Evolutionary conservation across 2,329 filamentous ascomycete genomes (phyloP).

Genomic region (Phaeosphaeria sp.): DNA sequence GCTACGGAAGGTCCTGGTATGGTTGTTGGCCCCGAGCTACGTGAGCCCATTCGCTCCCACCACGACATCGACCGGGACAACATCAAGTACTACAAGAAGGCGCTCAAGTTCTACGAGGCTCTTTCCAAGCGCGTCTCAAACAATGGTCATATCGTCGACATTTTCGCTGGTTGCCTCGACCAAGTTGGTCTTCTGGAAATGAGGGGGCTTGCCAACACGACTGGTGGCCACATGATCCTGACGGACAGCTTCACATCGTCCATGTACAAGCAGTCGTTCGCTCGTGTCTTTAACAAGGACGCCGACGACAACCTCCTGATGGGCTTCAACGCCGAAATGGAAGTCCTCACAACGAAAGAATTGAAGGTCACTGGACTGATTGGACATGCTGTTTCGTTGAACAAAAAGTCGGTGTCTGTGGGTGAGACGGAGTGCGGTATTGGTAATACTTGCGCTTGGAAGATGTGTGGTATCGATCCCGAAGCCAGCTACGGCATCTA

Average conservation of each 20-base stretch:
- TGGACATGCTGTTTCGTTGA: slow-evolving; percentile 92
- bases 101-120: slow-evolving; percentile 95
- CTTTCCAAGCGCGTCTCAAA: slow-evolving; percentile 93
- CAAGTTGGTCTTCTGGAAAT: slow-evolving; percentile 97
- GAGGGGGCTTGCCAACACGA: slow-evolving; percentile 96
- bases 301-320: slow-evolving; percentile 92
- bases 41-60: slow-evolving; percentile 96
- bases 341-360: slow-evolving; percentile 97
- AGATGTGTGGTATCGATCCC: slow-evolving; percentile 98
- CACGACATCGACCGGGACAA: slow-evolving; percentile 99
- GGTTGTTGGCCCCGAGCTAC: slow-evolving; percentile 93
- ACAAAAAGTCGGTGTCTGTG: slow-evolving; percentile 97
- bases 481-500: slow-evolving; percentile 94
- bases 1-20: slow-evolving; percentile 96
- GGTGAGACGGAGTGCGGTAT: slow-evolving; percentile 98
- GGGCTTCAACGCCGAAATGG: slow-evolving; percentile 96
- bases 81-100: slow-evolving; percentile 99
- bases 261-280: slow-evolving; percentile 99
- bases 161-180: slow-evolving; percentile 96
- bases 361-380: slow-evolving; percentile 97
- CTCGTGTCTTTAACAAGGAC: slow-evolving; percentile 96
- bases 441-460: slow-evolving; percentile 98
- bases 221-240: slow-evolving; percentile 96
- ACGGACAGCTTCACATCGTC: slow-evolving; percentile 98
- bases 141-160: slow-evolving; percentile 96